Evolutionary conservation across 1,284 basidiomycete genomes (phyloP), one percentile per base, ranked within the genome.

Genomic region (Dichomitus squalens): DNA sequence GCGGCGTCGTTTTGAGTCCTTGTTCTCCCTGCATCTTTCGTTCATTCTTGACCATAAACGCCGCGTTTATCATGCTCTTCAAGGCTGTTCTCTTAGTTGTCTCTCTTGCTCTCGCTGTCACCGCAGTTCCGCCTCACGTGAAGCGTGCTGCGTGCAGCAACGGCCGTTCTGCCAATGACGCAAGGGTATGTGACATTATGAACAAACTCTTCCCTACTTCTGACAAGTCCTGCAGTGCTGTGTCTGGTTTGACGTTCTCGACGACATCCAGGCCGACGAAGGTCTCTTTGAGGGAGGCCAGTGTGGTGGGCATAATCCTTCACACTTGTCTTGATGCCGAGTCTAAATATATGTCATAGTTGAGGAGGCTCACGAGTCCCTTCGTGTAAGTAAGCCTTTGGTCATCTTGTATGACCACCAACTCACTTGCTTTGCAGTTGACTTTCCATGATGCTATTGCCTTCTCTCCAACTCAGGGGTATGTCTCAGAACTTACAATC

Each of bases 111-210:
- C 21, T 44, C 16, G 18, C 46, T 8, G 52, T 35, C 35, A 7
- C 18, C 27, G 59, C 53, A 29, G 56, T 53, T 20, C 49, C 61
- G 14, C 25, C 41, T 29, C 7, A 27, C 25, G 56, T 48, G 20
- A 48, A 52, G 36, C 53, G 60, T 39, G 62, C 60, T 4, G 38
- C 59, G 9, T 64, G 62, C 54, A 53, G 60, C 47, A 55, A 60
- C 35, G 64, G 64, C 9, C 47, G 69, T 40, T 68, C 66, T 7
- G 73, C 72, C 16, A 66, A 69, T 4, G 73, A 75, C 49, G 69
- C 60, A 23, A 72, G 71, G 47, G 57, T 58, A 33, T n/a, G n/a
- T n/a, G n/a, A 11, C 1, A 7, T 27, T 7, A 2, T 27, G 3
- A n/a, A n/a, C n/a, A n/a, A n/a, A n/a, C n/a, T n/a, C n/a, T n/a